Evolutionary conservation across 2,329 filamentous ascomycete genomes (phyloP), one percentile per base, ranked within the genome.

Genomic region (Neopestalotiopsis clavispora): DNA sequence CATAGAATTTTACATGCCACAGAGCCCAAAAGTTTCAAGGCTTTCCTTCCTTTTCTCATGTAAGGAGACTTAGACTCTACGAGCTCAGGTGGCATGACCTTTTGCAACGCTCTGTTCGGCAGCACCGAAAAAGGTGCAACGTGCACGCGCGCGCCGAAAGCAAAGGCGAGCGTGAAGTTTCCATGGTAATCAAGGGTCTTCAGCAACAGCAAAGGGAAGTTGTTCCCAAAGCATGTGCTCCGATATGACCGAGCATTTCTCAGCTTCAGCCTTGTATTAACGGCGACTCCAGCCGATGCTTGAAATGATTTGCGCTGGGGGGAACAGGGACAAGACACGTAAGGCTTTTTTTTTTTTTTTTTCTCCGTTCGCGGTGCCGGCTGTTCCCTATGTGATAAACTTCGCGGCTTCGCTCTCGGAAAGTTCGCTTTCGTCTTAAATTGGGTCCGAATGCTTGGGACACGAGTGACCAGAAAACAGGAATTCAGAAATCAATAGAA

Each of bases 351-450:
- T 28, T 28, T 28, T 28, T 28, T 28, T 28, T 3, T 28, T 28
- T 23, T 28, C 23, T 28, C 23, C 23, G 23, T 28, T 28, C 23
- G 23, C 23, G 23, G 23, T 28, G 23, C 23, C 23, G 23, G 23
- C 23, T 28, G 23, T 28, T 28, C 3, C 23, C 23, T 28, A 28
- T 28, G 23, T 28, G 23, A 28, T n/a, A 23, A 58, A 30, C 5
- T 20, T 59, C 57, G 57, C 23, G 57, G 57, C 57, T 59, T 28
- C 57, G 57, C 57, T 59, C 57, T 59, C 57, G 57, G 57, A 6
- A 59, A 59, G 23, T 59, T 59, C n/a, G 57, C 57, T 59, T 23
- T 59, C 23, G 20, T 34, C 13, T 59, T 13, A 59, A 34, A 28
- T 30, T 20, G 30, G 23, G 20, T 12, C 57, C 57, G 57, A 34